A percentile compares a stretch with the other conserved stretches of the same genome.
phyloP scores from a whole-genome alignment of 1,284 basidiomycete species.

The Marasmius oreades region DNA sequence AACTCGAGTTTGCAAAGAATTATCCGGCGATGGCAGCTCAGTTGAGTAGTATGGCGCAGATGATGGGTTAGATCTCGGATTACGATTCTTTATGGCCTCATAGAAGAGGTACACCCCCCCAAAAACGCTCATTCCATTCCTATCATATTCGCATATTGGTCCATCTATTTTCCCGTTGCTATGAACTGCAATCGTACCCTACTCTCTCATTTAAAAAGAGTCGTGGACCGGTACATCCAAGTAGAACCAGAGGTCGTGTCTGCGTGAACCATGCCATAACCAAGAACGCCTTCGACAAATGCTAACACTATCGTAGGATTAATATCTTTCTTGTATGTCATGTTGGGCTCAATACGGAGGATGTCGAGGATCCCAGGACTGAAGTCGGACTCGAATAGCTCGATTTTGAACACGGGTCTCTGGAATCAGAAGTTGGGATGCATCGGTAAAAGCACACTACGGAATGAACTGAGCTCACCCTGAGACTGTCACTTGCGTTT shows the following conservation, averaged over 20 bases:
- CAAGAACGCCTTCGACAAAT: conserved; percentile 35
- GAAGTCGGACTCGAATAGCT: conserved; percentile 30
- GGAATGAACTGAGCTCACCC: conserved; percentile 18
- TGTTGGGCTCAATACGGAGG: conserved; percentile 27
- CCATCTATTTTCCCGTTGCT: neutral
- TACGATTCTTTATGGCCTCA: neutral
- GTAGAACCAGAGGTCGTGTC: conserved; percentile 26
- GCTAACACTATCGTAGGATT: conserved; percentile 32
- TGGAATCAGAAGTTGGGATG: conserved; percentile 11
- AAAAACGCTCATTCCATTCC: neutral
- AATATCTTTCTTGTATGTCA: conserved; percentile 16
- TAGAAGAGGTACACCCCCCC: neutral
- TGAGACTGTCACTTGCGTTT: conserved; percentile 25
- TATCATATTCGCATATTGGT: neutral
- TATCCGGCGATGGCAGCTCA: conserved; percentile 81
- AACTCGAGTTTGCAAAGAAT: conserved; percentile 76
- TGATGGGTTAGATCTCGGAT: neutral
- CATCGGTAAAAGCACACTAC: neutral
- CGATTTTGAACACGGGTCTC: conserved; percentile 29
- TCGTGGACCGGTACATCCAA: conserved; percentile 22
- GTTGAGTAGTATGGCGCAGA: conserved; percentile 25
- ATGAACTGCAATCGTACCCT: too few relatives aligned
- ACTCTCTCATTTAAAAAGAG: too few relatives aligned
- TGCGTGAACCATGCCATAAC: conserved; percentile 30
- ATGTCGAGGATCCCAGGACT: conserved; percentile 29